Evolutionary conservation across 345 rosid species (phyloP).

Genomic region (Dipteronia sinensis): DNA sequence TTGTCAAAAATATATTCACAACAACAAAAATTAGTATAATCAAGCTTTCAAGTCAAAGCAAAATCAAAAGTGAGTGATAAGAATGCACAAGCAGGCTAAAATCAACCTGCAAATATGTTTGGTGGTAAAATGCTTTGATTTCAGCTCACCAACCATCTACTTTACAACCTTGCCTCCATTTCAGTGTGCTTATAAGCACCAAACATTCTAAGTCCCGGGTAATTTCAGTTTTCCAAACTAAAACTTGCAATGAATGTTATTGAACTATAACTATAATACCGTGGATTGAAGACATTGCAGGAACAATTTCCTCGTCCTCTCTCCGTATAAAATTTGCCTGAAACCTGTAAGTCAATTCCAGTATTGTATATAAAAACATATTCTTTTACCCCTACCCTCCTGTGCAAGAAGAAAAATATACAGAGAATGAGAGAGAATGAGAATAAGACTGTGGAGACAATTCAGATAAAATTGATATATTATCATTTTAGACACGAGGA

Average conservation of each 20-base stretch:
- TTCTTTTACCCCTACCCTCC: neutral
- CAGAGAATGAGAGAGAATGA: neutral
- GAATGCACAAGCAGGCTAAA: too few species aligned
- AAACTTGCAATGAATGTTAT: neutral
- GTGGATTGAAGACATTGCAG: neutral
- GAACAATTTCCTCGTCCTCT: neutral
- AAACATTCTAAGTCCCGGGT: neutral
- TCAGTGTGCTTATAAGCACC: too few species aligned
- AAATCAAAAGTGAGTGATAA: too few species aligned
- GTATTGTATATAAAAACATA: neutral
- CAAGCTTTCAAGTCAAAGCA: too few species aligned
- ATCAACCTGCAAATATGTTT: too few species aligned
- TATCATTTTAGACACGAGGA: neutral
- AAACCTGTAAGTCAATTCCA: neutral
- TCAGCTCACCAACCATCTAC: neutral
- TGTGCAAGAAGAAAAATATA: neutral
- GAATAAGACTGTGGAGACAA: neutral
- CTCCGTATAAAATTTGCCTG: neutral
- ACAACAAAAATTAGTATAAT: too few species aligned
- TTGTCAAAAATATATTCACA: neutral
- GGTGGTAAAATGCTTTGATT: neutral
- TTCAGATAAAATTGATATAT: slow-evolving; percentile 3
- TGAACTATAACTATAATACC: neutral
- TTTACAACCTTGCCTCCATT: neutral
- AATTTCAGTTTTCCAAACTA: neutral